Evolutionary conservation across 176 grass and related monocot genomes (phyloP), one percentile per base, ranked within the genome.

Genomic region (Coix lacrymajobi): DNA sequence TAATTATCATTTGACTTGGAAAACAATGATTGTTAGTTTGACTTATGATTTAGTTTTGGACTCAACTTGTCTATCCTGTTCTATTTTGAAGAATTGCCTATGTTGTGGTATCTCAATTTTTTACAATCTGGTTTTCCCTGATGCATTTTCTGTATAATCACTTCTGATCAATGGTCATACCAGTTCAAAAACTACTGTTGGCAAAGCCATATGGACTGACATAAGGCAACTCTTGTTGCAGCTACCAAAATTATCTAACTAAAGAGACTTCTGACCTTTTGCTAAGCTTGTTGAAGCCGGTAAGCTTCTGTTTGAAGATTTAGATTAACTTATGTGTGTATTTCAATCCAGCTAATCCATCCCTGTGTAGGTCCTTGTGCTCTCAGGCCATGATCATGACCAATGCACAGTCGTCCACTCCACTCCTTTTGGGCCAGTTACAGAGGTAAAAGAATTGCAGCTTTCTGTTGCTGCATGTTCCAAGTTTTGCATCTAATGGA

Each of bases 371-470:
- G 73, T 83, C 86, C 91, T 98, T 81, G 96, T 98, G 31, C 85
- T 98, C 56, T 98, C 91, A 62, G 89, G 93, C 44, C 96, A 98
- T 88, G 96, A 98, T 66, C 96, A 98, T 81, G 96, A 98, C 85
- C 96, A 98, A 86, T 98, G 96, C 65, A 93, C 96, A 81, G 69
- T 93, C 24, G 32, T 65, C 45, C 96, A 96, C 83, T 87, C 93
- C 34, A 90, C 87, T 31, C 70, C 91, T 71, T 84, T 81, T 88
- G 91, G 89, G 14, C 24, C 85, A 52, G 82, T 93, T 73, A 91
- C 41, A 22, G 96, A 98, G 91, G 96, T 92, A 85, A 81, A 80
- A 78, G 20, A 70, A 83, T 73, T 56, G 22, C 43, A 83, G 9
- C 32, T 79, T 69, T 75, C 48, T 60, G 8, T 22, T 32, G 25